Percentiles rank a stretch among this genome's conserved stretches.
Evolutionary conservation across 2,329 filamentous ascomycete genomes (phyloP).

Genomic region (Penicillium sp.): DNA sequence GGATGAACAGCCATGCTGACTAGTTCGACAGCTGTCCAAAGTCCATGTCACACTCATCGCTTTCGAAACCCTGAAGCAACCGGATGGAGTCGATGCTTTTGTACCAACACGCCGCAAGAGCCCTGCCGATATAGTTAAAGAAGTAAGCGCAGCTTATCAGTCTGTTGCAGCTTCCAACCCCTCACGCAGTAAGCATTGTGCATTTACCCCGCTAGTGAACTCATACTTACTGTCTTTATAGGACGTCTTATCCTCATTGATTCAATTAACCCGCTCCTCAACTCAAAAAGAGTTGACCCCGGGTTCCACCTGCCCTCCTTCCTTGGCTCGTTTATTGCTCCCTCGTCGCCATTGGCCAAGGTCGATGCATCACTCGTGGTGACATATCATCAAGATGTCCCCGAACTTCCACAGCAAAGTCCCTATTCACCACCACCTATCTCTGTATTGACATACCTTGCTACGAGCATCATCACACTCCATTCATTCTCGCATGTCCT

Average conservation of each 20-base stretch:
- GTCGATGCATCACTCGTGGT: constrained; percentile 67
- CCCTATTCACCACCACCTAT: constrained; percentile 64
- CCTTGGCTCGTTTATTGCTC: constrained; percentile 67
- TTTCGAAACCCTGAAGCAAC: constrained; percentile 69
- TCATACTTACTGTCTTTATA: constrained; percentile 36
- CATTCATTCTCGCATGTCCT: constrained; percentile 74
- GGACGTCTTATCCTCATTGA: constrained; percentile 77
- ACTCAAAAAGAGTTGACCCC: constrained; percentile 40
- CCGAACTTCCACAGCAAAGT: constrained; percentile 47
- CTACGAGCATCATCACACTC: constrained; percentile 78
- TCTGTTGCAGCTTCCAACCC: constrained; percentile 18
- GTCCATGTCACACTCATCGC: constrained; percentile 73
- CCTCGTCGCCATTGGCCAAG: constrained; percentile 40
- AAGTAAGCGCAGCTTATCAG: constrained; percentile 52
- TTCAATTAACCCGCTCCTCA: constrained; percentile 66
- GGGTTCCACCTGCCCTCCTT: constrained; percentile 64
- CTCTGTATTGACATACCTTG: constrained; percentile 74
- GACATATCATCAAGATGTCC: constrained; percentile 80
- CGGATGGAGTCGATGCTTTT: constrained; percentile 65
- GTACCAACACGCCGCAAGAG: constrained; percentile 63
- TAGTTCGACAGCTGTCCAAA: constrained; percentile 49
- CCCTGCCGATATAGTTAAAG: constrained; percentile 57
- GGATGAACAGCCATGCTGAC: constrained; percentile 11
- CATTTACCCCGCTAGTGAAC: background rate
- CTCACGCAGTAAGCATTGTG: constrained; percentile 29